phyloP scores from a whole-genome alignment of 345 rosid genomes.

The Arabidopsis suecica region DNA sequence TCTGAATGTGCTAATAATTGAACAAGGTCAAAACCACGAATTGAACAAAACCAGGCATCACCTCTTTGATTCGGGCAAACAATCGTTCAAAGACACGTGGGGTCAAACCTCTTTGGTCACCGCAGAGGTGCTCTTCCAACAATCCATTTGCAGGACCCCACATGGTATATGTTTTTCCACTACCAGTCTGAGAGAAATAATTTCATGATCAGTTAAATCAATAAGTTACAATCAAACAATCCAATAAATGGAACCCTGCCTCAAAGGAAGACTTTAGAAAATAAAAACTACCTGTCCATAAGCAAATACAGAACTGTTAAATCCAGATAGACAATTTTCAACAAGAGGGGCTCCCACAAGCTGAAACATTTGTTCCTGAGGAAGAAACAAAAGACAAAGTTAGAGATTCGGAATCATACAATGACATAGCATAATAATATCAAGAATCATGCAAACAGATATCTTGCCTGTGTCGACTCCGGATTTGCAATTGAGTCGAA shows the following conservation, averaged over 20 bases:
- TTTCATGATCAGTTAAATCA: neutral
- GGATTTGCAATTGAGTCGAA: neutral
- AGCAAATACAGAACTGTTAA: neutral
- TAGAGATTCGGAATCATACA: neutral
- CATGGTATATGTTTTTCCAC: constrained; percentile 84
- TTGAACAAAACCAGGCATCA: neutral
- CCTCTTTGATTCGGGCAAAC: neutral
- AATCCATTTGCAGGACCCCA: constrained; percentile 95
- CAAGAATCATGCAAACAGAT: neutral
- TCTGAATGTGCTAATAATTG: neutral
- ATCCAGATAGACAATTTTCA: neutral
- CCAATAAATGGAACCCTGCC: neutral
- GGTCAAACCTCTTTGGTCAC: constrained; percentile 83
- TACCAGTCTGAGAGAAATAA: neutral
- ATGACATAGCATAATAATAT: neutral
- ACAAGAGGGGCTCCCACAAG: neutral
- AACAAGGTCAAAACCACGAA: neutral
- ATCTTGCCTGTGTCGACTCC: neutral
- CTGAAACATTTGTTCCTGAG: neutral
- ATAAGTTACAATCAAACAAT: neutral
- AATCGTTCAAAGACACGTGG: constrained; percentile 69
- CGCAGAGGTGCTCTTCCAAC: constrained; percentile 55
- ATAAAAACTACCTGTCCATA: neutral
- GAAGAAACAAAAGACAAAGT: neutral
- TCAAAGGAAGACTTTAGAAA: neutral